A percentile compares a stretch with the other conserved stretches of the same genome.
Evolutionary conservation across 1,139 yeast species (phyloP).

Genomic region (Chernovozyma sophiae-reginae): DNA sequence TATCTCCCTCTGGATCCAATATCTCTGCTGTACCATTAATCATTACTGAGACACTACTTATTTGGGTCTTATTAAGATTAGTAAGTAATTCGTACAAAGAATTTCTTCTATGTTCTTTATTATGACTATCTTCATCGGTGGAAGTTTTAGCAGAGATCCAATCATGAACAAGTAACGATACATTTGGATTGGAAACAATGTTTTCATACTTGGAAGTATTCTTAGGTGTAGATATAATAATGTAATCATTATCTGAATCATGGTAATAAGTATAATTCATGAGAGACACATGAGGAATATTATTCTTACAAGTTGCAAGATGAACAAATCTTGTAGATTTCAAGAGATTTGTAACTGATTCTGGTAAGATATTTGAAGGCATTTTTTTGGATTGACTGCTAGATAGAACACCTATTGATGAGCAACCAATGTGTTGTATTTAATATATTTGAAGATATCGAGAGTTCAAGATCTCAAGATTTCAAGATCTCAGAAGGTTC

Average conservation of each 20-base stretch:
- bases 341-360: slow-evolving; percentile 49
- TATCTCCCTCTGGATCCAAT: slow-evolving; percentile 37
- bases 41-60: slow-evolving; percentile 76
- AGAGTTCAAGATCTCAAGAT: too few relatives aligned
- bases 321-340: slow-evolving; percentile 68
- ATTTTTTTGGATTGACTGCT: slow-evolving; percentile 1
- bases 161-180: slow-evolving; percentile 79
- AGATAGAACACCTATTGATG: too few relatives aligned
- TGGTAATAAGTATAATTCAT: slow-evolving; percentile 78
- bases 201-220: slow-evolving; percentile 70
- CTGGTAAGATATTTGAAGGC: slow-evolving; percentile 40
- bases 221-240: slow-evolving; percentile 67
- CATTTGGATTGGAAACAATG: slow-evolving; percentile 63
- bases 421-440: too few relatives aligned
- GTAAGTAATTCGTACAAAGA: slow-evolving; percentile 61
- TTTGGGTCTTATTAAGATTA: slow-evolving; percentile 68
- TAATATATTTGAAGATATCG: too few relatives aligned
- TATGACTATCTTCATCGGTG: slow-evolving; percentile 11
- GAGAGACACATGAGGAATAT: slow-evolving; percentile 76
- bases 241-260: slow-evolving; percentile 37
- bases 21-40: slow-evolving; percentile 67
- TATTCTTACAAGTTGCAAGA: slow-evolving; percentile 67
- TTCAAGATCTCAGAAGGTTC: too few relatives aligned
- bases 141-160: slow-evolving; percentile 61
- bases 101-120: slow-evolving; percentile 25